Percentiles rank a stretch among this genome's conserved stretches.
Conservation (phyloP, 2,329 filamentous ascomycete genomes). For the Hypoxylon sp. region DNA sequence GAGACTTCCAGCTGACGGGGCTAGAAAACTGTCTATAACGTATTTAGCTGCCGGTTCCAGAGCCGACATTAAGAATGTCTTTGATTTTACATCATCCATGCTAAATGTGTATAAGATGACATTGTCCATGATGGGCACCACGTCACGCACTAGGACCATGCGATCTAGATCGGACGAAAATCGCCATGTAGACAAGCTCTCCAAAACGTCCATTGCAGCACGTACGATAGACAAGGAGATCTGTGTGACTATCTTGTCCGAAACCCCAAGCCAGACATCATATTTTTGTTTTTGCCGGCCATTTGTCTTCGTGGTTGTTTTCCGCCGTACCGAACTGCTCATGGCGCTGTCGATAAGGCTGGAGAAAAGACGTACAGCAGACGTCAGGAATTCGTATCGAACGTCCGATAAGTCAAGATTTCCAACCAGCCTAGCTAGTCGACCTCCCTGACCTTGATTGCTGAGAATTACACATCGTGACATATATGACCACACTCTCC, state of each 20-base stretch:
- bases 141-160: conserved; percentile 75
- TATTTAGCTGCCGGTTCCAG: conserved; percentile 82
- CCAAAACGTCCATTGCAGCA: conserved; percentile 84
- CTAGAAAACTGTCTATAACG: conserved; percentile 82
- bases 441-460: conserved; percentile 80
- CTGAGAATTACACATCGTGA: conserved; percentile 85
- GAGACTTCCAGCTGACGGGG: conserved; percentile 76
- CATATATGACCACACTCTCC: conserved; percentile 91
- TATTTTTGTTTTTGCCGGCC: conserved; percentile 62
- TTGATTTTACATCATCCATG: conserved; percentile 72
- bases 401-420: conserved; percentile 83
- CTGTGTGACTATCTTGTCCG: conserved; percentile 81
- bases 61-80: conserved; percentile 67
- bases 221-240: conserved; percentile 81
- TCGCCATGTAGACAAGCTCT: conserved; percentile 88
- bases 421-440: conserved; percentile 84
- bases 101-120: conserved; percentile 81
- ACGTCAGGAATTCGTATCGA: conserved; percentile 82
- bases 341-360: conserved; percentile 82
- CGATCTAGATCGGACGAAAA: conserved; percentile 79
- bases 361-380: conserved; percentile 80
- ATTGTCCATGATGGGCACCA: conserved; percentile 79
- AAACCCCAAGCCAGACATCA: conserved; percentile 78
- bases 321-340: conserved; percentile 76
- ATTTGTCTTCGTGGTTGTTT: conserved; percentile 66